A percentile compares a stretch with the other conserved stretches of the same genome.
Conservation (phyloP, 75 land plant genomes). For the Isoetes taiwanensis region DNA sequence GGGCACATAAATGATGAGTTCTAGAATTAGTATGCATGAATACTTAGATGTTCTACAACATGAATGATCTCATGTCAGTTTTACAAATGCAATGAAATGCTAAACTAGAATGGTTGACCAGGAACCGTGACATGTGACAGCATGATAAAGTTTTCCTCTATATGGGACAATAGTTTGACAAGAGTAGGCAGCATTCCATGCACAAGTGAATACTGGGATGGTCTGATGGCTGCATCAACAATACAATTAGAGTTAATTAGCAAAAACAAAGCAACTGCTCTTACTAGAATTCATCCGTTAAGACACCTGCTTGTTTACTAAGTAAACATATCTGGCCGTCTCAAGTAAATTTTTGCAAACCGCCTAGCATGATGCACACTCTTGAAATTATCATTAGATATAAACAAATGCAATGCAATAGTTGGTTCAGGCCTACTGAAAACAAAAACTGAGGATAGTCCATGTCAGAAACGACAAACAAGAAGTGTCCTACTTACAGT, state of each 20-base stretch:
- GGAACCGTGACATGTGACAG: slow-evolving; percentile 1
- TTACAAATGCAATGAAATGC: too few relatives aligned
- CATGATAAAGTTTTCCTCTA: background rate
- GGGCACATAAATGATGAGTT: too few relatives aligned
- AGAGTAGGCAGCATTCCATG: background rate
- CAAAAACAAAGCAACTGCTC: background rate
- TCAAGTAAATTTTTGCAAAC: slow-evolving; percentile 71
- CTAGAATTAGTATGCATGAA: too few relatives aligned
- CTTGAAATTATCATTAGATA: slow-evolving; percentile 52
- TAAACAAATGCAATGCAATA: slow-evolving; percentile 57
- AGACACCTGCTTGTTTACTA: slow-evolving; percentile 61
- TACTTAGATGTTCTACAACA: too few relatives aligned
- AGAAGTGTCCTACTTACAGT: background rate
- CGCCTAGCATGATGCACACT: slow-evolving; percentile 66
- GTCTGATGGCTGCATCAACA: slow-evolving; percentile 16
- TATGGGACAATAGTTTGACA: background rate
- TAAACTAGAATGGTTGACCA: slow-evolving; percentile 7
- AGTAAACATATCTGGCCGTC: slow-evolving; percentile 51
- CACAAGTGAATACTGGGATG: slow-evolving; percentile 10
- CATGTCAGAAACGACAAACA: background rate
- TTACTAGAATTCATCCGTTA: too few relatives aligned
- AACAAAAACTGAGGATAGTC: background rate
- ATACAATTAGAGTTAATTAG: background rate
- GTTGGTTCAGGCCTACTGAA: slow-evolving; percentile 42
- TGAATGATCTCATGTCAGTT: too few relatives aligned